Evolutionary conservation across 2,329 filamentous ascomycete species (phyloP).

Genomic region (Talaromyces sp.): DNA sequence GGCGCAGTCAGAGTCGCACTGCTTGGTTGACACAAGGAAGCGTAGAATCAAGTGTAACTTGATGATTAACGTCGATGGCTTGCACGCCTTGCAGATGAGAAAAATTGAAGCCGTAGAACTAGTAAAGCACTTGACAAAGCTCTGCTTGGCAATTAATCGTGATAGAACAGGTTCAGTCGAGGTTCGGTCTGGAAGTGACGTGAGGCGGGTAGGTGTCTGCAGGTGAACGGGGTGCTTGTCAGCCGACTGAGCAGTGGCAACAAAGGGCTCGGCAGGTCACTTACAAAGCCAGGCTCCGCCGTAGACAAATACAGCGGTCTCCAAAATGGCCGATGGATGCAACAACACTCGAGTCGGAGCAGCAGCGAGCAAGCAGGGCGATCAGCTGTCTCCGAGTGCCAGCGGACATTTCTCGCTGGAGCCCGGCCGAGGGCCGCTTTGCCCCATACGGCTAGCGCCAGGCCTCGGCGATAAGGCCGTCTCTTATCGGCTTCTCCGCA

Average conservation of each 20-base stretch:
- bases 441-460: background rate
- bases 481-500: background rate
- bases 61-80: background rate
- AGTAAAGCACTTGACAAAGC: background rate
- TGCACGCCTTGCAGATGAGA: background rate
- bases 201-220: background rate
- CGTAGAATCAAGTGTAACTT: background rate
- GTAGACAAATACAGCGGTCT: background rate
- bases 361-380: background rate
- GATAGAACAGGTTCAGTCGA: background rate
- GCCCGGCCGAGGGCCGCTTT: background rate
- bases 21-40: background rate
- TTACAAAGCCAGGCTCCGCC: background rate
- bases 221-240: background rate
- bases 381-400: background rate
- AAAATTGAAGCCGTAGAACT: background rate
- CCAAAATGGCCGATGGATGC: background rate
- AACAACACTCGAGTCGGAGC: background rate
- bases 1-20: background rate
- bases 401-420: background rate
- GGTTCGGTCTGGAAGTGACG: background rate
- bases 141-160: no score
- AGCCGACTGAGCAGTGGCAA: background rate
- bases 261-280: background rate
- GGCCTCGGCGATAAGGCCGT: background rate